A percentile compares a stretch with the other conserved stretches of the same genome.
Evolutionary conservation across 441 rosid species (phyloP).

Genomic region (Gossypium davidsonii): DNA sequence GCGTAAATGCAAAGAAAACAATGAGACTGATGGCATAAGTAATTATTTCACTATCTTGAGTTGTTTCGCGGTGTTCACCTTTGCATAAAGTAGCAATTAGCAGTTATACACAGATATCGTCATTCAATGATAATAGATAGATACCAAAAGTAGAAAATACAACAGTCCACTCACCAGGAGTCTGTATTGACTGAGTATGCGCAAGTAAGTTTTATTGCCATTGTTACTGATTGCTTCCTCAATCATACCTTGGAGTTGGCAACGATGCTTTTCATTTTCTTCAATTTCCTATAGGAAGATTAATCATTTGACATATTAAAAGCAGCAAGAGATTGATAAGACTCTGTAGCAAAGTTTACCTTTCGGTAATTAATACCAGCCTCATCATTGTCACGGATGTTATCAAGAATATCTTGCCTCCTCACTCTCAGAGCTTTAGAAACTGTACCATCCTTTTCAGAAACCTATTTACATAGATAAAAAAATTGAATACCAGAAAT

Average conservation of each 20-base stretch:
- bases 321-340: slow-evolving; percentile 9
- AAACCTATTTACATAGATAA: slow-evolving; percentile 33
- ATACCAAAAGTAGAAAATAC: not conserved
- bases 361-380: slow-evolving; percentile 68
- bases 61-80: not conserved
- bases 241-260: slow-evolving; percentile 73
- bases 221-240: slow-evolving; percentile 73
- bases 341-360: slow-evolving; percentile 34
- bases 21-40: slow-evolving; percentile 15
- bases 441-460: slow-evolving; percentile 54
- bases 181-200: slow-evolving; percentile 82
- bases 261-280: slow-evolving; percentile 74
- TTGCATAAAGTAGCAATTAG: not conserved
- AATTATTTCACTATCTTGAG: not conserved
- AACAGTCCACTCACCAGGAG: slow-evolving; percentile 61
- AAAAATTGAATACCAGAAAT: not conserved
- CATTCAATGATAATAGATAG: not conserved
- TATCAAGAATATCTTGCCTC: slow-evolving; percentile 89
- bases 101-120: not conserved
- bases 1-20: slow-evolving; percentile 12
- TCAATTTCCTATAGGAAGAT: slow-evolving; percentile 58
- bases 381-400: slow-evolving; percentile 93
- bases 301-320: not conserved
- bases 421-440: slow-evolving; percentile 57
- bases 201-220: slow-evolving; percentile 79